Percentiles rank a stretch among this genome's conserved stretches.
phyloP scores from a whole-genome alignment of 2,329 filamentous ascomycete genomes.

The Epichloe uncinata region DNA sequence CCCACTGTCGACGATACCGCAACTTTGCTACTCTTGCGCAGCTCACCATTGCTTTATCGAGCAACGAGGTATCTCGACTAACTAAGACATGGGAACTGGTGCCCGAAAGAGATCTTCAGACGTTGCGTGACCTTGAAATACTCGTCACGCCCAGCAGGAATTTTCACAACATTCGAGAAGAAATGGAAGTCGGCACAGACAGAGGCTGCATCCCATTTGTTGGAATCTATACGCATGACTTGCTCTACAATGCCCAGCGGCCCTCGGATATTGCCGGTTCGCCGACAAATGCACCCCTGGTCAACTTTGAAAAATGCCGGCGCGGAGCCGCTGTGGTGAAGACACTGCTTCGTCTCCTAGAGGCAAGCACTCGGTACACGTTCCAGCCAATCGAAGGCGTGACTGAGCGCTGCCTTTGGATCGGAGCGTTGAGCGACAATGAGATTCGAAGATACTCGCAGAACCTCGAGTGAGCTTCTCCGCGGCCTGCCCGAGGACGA shows the following conservation, averaged over 20 bases:
- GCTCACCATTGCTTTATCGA: constrained; percentile 63
- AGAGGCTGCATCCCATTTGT: constrained; percentile 74
- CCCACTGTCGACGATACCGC: constrained; percentile 59
- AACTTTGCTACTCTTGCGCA: constrained; percentile 81
- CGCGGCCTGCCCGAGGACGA: too few relatives aligned
- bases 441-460: constrained; percentile 51
- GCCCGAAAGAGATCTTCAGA: constrained; percentile 48
- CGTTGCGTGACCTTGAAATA: constrained; percentile 53
- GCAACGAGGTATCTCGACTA: constrained; percentile 56
- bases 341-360: constrained; percentile 63
- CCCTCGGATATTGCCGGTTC: constrained; percentile 61
- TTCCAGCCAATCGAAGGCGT: constrained; percentile 66
- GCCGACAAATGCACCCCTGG: constrained; percentile 50
- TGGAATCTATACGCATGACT: constrained; percentile 70
- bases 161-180: constrained; percentile 60
- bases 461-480: constrained; percentile 25
- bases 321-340: constrained; percentile 66
- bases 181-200: constrained; percentile 61
- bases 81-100: constrained; percentile 59
- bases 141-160: constrained; percentile 67
- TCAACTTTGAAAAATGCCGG: constrained; percentile 76
- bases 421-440: constrained; percentile 60
- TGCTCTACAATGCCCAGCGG: constrained; percentile 70
- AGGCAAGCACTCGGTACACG: constrained; percentile 61
- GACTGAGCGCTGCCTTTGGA: constrained; percentile 73